Percentiles rank a stretch among this genome's conserved stretches.
phyloP scores from a whole-genome alignment of 805 yeast species.

The Vanderwaltozyma verrucispora region DNA sequence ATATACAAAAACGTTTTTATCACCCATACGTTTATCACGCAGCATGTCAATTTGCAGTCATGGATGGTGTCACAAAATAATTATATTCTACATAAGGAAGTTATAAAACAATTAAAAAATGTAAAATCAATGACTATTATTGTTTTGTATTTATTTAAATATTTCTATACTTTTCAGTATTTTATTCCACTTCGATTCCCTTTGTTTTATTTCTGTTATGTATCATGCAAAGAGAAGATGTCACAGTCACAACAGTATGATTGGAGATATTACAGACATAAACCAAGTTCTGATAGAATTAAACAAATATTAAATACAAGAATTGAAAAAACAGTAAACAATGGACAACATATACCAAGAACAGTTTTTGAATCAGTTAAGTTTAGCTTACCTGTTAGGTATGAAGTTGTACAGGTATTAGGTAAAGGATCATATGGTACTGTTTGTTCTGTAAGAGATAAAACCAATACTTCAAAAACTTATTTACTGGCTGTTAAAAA shows the following conservation, averaged over 20 bases:
- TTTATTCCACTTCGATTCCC: too few species aligned
- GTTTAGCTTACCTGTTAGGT: slow-evolving; percentile 54
- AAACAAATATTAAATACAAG: slow-evolving; percentile 7
- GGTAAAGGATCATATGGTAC: slow-evolving; percentile 86
- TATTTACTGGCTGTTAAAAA: slow-evolving; percentile 66
- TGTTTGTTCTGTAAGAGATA: slow-evolving; percentile 59
- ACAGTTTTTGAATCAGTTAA: slow-evolving; percentile 41
- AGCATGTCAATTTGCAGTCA: too few species aligned
- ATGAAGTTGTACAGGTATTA: slow-evolving; percentile 44
- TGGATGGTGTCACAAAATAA: too few species aligned
- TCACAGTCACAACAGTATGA: not conserved
- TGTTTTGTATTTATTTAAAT: too few species aligned
- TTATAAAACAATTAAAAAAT: too few species aligned
- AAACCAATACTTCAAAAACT: slow-evolving; percentile 12
- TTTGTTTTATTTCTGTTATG: too few species aligned
- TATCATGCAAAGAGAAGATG: not conserved
- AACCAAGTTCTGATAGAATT: slow-evolving; percentile 8
- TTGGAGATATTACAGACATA: slow-evolving; percentile 8
- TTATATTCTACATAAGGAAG: too few species aligned
- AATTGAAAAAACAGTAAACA: slow-evolving; percentile 3
- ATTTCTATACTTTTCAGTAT: too few species aligned
- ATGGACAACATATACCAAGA: slow-evolving; percentile 6
- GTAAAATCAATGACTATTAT: too few species aligned
- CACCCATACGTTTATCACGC: too few species aligned
- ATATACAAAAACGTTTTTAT: too few species aligned